phyloP scores from a whole-genome alignment of 176 grass and related monocot species.

The Hsuehochloa calcarea region DNA sequence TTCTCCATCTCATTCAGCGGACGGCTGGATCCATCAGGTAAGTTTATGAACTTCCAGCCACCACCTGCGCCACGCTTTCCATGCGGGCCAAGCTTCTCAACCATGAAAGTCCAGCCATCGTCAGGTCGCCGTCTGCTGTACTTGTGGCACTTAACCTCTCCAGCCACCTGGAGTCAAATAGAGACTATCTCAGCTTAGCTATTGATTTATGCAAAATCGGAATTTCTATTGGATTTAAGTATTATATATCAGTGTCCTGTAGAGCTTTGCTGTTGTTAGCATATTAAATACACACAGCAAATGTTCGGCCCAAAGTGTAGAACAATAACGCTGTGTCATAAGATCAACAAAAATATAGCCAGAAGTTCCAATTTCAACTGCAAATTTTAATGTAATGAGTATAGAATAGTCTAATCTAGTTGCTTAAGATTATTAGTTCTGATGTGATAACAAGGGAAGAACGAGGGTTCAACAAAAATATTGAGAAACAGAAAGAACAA shows the following conservation, averaged over 20 bases:
- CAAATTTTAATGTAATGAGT: neutral
- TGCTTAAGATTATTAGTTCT: neutral
- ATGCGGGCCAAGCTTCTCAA: constrained; percentile 64
- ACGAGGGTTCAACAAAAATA: neutral
- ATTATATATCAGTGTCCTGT: neutral
- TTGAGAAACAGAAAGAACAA: neutral
- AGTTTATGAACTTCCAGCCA: too few species aligned
- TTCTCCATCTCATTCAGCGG: too few species aligned
- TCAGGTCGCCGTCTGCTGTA: constrained; percentile 80
- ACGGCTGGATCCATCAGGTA: too few species aligned
- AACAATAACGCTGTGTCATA: too few species aligned
- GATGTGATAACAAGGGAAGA: neutral
- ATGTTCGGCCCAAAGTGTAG: neutral
- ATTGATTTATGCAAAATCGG: too few species aligned
- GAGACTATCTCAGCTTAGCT: too few species aligned
- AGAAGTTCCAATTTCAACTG: neutral
- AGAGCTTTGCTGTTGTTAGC: too few species aligned
- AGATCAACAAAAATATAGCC: neutral
- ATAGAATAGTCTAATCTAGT: neutral
- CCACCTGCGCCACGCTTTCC: too few species aligned
- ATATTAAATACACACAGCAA: neutral
- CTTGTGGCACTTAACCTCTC: constrained; percentile 85
- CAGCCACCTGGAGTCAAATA: constrained; percentile 54
- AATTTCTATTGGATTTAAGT: too few species aligned
- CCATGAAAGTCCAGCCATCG: constrained; percentile 77